A percentile compares a stretch with the other conserved stretches of the same genome.
These are phyloP conservation scores for Fusarium papillatum DNA, from an alignment of 2,329 filamentous ascomycete species.

Conservation along the genomic window DNA sequence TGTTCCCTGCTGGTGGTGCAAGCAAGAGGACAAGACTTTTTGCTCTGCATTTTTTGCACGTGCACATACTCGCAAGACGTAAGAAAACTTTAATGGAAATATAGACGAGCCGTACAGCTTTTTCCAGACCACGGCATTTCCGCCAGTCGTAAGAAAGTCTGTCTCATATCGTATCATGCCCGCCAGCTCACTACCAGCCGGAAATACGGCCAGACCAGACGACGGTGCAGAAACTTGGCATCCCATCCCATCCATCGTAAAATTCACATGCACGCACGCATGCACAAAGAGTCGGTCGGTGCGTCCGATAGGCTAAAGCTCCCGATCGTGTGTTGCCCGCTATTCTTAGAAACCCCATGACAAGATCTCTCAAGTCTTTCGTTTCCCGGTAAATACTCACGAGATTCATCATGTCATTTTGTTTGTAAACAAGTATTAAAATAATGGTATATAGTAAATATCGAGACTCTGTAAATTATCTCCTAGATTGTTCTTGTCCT, in stretches of 20 bases:
- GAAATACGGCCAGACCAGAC: not conserved
- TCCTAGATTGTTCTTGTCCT: not conserved
- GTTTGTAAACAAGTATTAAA: not conserved
- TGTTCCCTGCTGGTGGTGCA: not conserved
- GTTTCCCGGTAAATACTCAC: not conserved
- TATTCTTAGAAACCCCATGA: not conserved
- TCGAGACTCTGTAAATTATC: not conserved
- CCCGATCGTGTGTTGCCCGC: not conserved
- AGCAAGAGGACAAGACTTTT: not conserved
- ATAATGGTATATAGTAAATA: not conserved
- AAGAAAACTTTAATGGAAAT: not conserved
- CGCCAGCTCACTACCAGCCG: not conserved
- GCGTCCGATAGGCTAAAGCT: not conserved
- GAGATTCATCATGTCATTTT: not conserved
- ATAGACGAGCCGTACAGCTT: not conserved
- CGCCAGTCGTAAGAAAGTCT: not conserved
- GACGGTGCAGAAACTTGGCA: not conserved
- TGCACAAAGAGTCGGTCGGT: not conserved
- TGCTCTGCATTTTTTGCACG: not conserved
- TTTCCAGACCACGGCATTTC: not conserved
- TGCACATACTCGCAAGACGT: not conserved
- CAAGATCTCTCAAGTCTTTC: not conserved
- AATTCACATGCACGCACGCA: not conserved
- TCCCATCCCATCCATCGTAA: not conserved
- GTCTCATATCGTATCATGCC: not conserved